Percentiles rank a stretch among this genome's conserved stretches.
phyloP scores from a whole-genome alignment of 352 stramenopile species.

The Phytopythium sindhum region DNA sequence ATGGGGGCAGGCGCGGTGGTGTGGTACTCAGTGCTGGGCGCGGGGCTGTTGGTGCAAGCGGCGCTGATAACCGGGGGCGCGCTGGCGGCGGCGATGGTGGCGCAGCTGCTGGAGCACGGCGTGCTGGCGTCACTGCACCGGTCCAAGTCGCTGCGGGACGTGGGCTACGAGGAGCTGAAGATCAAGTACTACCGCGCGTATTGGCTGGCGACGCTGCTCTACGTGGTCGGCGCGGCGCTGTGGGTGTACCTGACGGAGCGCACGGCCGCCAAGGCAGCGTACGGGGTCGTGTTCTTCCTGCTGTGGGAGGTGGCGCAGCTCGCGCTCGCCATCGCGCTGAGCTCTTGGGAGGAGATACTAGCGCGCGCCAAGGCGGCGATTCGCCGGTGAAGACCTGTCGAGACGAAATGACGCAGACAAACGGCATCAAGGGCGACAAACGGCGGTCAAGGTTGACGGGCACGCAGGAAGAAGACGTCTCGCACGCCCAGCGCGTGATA shows the following conservation, averaged over 20 bases:
- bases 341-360: slow-evolving; percentile 52
- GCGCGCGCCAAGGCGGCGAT: slow-evolving; percentile 23
- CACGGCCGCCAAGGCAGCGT: slow-evolving; percentile 34
- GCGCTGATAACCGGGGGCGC: slow-evolving; percentile 25
- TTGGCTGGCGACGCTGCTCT: slow-evolving; percentile 49
- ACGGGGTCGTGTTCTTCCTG: slow-evolving; percentile 49
- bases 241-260: slow-evolving; percentile 71
- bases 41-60: slow-evolving; percentile 17
- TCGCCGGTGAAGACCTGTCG: slow-evolving; percentile 1
- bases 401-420: background rate
- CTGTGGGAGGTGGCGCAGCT: slow-evolving; percentile 57
- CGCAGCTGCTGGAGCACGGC: slow-evolving; percentile 44
- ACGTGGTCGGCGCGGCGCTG: slow-evolving; percentile 29
- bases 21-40: slow-evolving; percentile 5
- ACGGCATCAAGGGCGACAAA: background rate
- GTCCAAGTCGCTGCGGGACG: slow-evolving; percentile 42
- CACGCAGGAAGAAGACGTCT: background rate
- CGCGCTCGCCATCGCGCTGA: slow-evolving; percentile 48
- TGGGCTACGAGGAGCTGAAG: slow-evolving; percentile 30
- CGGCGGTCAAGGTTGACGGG: background rate
- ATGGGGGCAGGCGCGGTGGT: background rate
- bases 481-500: background rate
- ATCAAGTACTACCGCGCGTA: slow-evolving; percentile 63
- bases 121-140: slow-evolving; percentile 34
- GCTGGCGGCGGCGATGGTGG: slow-evolving; percentile 50